Percentiles rank a stretch among this genome's conserved stretches.
Evolutionary conservation across 345 rosid species (phyloP).

Genomic region (Arabidopsis thaliana): TAIR10.1 NC_003074.8:21840501-21841000

Average conservation of each 20-base stretch:
- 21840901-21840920: slow-evolving; percentile 56
- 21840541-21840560: slow-evolving; percentile 21
- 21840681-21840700: slow-evolving; percentile 44
- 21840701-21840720: slow-evolving; percentile 56
- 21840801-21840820: slow-evolving; percentile 1
- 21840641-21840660: slow-evolving; percentile 56
- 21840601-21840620: slow-evolving; percentile 52
- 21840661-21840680: slow-evolving; percentile 47
- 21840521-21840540: not conserved
- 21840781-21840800: not conserved
- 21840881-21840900: slow-evolving; percentile 64
- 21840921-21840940: slow-evolving; percentile 55
- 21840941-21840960: slow-evolving; percentile 45
- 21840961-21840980: not conserved
- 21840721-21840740: slow-evolving; percentile 58
- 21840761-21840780: slow-evolving; percentile 44
- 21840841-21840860: slow-evolving; percentile 52
- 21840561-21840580: slow-evolving; percentile 54
- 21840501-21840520: not conserved
- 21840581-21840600: slow-evolving; percentile 81
- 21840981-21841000: not conserved
- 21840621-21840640: slow-evolving; percentile 51
- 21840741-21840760: slow-evolving; percentile 64
- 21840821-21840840: slow-evolving; percentile 10
- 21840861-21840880: slow-evolving; percentile 56